These are phyloP conservation scores for Vaccinium vitisidaea DNA, from an alignment of 148 eudicot species.

Conservation along the genomic window DNA sequence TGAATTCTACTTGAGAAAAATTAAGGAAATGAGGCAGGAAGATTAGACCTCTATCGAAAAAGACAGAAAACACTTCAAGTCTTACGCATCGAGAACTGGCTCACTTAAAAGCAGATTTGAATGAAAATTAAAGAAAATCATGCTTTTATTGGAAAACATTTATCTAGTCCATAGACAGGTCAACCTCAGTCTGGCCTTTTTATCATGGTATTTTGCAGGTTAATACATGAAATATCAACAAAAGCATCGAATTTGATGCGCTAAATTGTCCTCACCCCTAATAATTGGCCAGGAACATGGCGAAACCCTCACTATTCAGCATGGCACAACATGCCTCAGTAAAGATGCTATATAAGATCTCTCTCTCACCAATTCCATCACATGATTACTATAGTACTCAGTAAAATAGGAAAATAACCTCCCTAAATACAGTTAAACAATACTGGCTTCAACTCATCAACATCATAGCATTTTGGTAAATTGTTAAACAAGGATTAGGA, in stretches of 20 bases:
- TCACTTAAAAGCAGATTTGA: not conserved
- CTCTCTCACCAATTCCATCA: not conserved
- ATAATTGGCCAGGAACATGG: not conserved
- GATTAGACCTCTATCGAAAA: not conserved
- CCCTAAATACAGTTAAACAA: not conserved
- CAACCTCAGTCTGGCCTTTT: not conserved
- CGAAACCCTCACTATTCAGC: not conserved
- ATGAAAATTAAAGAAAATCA: not conserved
- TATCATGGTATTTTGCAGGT: not conserved
- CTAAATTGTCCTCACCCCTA: not conserved
- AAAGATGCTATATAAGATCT: not conserved
- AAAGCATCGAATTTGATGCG: not conserved
- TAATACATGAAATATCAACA: not conserved
- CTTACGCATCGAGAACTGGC: not conserved
- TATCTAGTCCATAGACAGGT: not conserved
- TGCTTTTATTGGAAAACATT: not conserved
- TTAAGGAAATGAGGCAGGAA: not conserved
- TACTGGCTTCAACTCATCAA: not conserved
- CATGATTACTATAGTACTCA: not conserved
- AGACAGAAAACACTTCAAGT: not conserved
- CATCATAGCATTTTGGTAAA: not conserved
- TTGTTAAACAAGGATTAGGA: slow-evolving; percentile 1
- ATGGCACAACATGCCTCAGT: not conserved
- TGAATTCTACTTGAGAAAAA: not conserved
- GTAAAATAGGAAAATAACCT: not conserved